Evolutionary conservation across 2,329 filamentous ascomycete species (phyloP), one percentile per base, ranked within the genome.

Genomic region (Colletotrichum viniferum): DNA sequence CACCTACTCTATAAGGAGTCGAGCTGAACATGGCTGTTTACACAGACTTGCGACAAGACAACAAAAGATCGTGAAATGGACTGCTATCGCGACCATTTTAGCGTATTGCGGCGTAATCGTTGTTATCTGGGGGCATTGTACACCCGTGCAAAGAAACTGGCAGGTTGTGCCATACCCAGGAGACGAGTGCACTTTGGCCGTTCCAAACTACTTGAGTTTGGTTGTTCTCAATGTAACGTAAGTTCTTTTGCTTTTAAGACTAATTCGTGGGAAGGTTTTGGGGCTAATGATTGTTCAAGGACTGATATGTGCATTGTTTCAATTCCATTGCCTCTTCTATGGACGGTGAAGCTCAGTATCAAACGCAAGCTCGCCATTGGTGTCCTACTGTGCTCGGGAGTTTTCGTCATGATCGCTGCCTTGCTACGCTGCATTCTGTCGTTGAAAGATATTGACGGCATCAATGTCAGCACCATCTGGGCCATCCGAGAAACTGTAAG

Each of bases 361-460:
- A 79, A 81, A 52, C 79, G 84, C 68, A 87, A 87, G 78, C 21
- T 87, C 4, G 78, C 84, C 18, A 83, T 86, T 58, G 82, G 82
- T 2, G 34, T 85, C 6, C 79, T 86, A 0, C 84, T 87, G 13
- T 87, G 84, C 66, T 84, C 85, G 4, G 85, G 86, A 5, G 52
- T 87, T n/a, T 87, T 87, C 74, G 83, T 87, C 70, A 86, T 87
- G 74, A 77, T 84, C 9, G 85, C 85, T 26, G 83, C 85, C 2
- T 76, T 87, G 0, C 79, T 87, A 43, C 85, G 86, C n/a, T 86
- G 84, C 69, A 75, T 86, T 43, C 76, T 85, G 6, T 85, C 83
- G 14, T 79, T 87, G 1, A 76, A 80, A 30, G 79, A 82, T 30
- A 83, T 85, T 48, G 62, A 83, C 21, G 81, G 80, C 18, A 84